Evolutionary conservation across 768 basidiomycete species (phyloP), one percentile per base, ranked within the genome.

Genomic region (Grammothele lineata): DNA sequence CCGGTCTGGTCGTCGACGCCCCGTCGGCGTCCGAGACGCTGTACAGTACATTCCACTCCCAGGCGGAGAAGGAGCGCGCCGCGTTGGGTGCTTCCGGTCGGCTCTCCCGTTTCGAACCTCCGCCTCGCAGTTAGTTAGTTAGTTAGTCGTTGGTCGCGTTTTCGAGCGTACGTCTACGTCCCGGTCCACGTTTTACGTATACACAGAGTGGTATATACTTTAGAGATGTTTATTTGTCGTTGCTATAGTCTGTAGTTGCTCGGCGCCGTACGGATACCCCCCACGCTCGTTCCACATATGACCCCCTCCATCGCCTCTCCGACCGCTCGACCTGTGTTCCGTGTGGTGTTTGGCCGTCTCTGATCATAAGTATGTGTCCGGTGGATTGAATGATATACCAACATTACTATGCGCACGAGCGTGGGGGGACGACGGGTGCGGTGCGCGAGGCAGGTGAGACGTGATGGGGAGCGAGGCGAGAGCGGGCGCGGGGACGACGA

Each of bases 251-350:
- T 41, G 43, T 44, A 36, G 34, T 49, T 35, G 38, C 32, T 43
- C 43, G 36, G 21, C 17, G n/a, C 22, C 39, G 39, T 4, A 42
- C 40, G 48, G 53, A 54, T 54, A 54, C 53, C 53, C 43, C n/a
- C 47, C 47, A 54, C 53, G 40, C 52, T 54, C 52, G 43, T 54
- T 54, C 35, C n/a, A 24, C 46, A 45, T 49, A 54, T 49, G 47
- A 47, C 44, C 47, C 45, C 44, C 40, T 45, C 43, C 30, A 18
- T 21, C 24, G 12, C 26, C 21, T 25, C 35, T 14, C 34, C 33
- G 14, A 17, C 26, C n/a, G n/a, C n/a, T n/a, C n/a, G n/a, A n/a
- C n/a, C n/a, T n/a, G n/a, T n/a, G n/a, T n/a, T n/a, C n/a, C n/a
- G n/a, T n/a, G n/a, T n/a, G 26, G 26, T 43, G 22, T 40, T 19